phyloP scores from a whole-genome alignment of 129 eudicot species.

The Artemisia annua region DNA sequence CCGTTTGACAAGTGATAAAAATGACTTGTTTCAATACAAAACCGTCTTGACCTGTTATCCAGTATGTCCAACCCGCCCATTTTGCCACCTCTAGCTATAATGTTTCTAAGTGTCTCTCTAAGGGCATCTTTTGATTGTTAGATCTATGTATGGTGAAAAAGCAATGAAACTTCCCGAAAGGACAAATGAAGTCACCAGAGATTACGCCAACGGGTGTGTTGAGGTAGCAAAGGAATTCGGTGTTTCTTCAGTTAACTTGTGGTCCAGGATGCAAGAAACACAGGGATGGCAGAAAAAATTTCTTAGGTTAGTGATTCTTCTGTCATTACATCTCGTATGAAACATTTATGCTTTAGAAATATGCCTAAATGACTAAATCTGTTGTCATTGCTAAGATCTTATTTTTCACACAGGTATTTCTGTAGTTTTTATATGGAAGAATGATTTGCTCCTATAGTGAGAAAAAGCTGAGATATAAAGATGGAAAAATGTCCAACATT shows the following conservation, averaged over 20 bases:
- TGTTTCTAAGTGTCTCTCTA: not conserved
- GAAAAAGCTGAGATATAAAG: not conserved
- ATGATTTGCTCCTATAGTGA: not conserved
- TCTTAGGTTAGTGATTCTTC: conserved; percentile 54
- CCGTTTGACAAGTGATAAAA: too few relatives aligned
- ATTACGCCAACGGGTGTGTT: conserved; percentile 65
- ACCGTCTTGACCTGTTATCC: too few relatives aligned
- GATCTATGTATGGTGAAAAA: conserved; percentile 74
- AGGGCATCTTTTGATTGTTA: conserved; percentile 23
- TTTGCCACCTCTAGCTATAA: not conserved
- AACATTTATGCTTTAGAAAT: too few relatives aligned
- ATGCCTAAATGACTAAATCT: too few relatives aligned
- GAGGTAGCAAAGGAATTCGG: conserved; percentile 77
- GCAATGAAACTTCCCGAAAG: conserved; percentile 71
- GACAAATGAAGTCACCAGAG: conserved; percentile 73
- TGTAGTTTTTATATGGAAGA: not conserved
- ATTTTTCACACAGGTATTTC: too few relatives aligned
- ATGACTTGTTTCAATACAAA: too few relatives aligned
- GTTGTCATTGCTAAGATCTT: too few relatives aligned
- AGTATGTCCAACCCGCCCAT: not conserved
- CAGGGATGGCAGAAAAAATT: conserved; percentile 79
- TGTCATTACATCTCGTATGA: not conserved
- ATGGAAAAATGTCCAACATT: not conserved
- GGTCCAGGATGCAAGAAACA: conserved; percentile 98
- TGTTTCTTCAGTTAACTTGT: conserved; percentile 65